These are phyloP conservation scores for Filobasidium floriforme DNA, from an alignment of 768 basidiomycete species.

Conservation along the genomic window DNA sequence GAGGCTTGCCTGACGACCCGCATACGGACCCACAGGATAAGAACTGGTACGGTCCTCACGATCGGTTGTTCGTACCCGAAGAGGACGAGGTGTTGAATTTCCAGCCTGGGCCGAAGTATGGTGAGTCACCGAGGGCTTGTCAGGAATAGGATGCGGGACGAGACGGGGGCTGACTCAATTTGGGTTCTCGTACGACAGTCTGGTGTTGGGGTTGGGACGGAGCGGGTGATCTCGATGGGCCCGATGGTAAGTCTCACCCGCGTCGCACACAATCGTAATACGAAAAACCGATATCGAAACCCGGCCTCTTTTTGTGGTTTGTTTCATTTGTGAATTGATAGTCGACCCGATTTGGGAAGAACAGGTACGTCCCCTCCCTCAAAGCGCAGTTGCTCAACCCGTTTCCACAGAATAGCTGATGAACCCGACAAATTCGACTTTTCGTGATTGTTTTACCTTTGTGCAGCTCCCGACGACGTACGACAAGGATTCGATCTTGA, in stretches of 20 bases:
- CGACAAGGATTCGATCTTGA: slow-evolving; percentile 54
- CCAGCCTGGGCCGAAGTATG: slow-evolving; percentile 70
- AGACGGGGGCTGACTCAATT: neutral
- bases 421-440: too few species aligned
- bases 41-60: slow-evolving; percentile 97
- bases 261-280: too few species aligned
- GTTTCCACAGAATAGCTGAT: too few species aligned
- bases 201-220: slow-evolving; percentile 99
- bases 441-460: too few species aligned
- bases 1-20: slow-evolving; percentile 93
- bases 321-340: slow-evolving; percentile 1
- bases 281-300: neutral
- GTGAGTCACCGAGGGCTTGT: slow-evolving; percentile 50
- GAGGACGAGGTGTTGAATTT: slow-evolving; percentile 73
- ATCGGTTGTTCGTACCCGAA: slow-evolving; percentile 82
- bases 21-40: slow-evolving; percentile 94
- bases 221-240: slow-evolving; percentile 93
- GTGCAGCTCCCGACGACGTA: slow-evolving; percentile 52
- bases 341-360: slow-evolving; percentile 96
- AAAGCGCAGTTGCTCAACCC: too few species aligned
- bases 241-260: slow-evolving; percentile 52
- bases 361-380: neutral
- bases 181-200: slow-evolving; percentile 51
- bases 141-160: slow-evolving; percentile 1
- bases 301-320: too few species aligned